A percentile compares a stretch with the other conserved stretches of the same genome.
phyloP scores from a whole-genome alignment of 208 protist genomes.

The Tritrichomonas musculus region DNA sequence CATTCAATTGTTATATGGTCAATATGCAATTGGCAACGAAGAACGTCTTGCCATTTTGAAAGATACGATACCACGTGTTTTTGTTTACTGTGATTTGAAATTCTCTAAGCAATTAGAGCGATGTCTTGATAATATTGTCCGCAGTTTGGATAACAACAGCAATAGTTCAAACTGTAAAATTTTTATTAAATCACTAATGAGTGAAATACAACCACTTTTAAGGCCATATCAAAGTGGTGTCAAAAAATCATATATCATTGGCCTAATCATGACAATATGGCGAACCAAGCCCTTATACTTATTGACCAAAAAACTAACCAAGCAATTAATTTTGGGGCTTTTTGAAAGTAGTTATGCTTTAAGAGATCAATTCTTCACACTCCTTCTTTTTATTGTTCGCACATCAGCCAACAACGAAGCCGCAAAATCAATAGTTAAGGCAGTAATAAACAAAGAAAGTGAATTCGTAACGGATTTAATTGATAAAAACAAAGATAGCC shows the following conservation, averaged over 20 bases:
- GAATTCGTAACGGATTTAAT: neutral
- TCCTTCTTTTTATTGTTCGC: neutral
- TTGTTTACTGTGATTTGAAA: neutral
- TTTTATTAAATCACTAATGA: neutral
- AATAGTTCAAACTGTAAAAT: neutral
- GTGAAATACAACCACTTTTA: neutral
- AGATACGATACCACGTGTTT: constrained; percentile 6
- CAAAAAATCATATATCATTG: neutral
- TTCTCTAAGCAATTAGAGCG: neutral
- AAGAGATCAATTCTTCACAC: neutral
- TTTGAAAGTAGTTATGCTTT: constrained; percentile 7
- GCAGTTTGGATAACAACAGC: neutral
- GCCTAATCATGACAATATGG: neutral
- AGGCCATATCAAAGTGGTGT: neutral
- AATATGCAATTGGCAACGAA: neutral
- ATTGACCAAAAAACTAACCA: neutral
- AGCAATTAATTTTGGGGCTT: neutral
- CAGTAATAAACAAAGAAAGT: neutral
- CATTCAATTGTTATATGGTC: neutral
- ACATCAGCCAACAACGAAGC: neutral
- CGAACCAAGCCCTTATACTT: neutral
- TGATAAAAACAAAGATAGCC: neutral
- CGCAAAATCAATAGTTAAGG: neutral
- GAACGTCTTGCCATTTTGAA: neutral
- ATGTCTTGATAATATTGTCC: neutral